Percentiles rank a stretch among this genome's conserved stretches.
Evolutionary conservation across 83 land plant species (phyloP).

Genomic region (Picea abies): DNA sequence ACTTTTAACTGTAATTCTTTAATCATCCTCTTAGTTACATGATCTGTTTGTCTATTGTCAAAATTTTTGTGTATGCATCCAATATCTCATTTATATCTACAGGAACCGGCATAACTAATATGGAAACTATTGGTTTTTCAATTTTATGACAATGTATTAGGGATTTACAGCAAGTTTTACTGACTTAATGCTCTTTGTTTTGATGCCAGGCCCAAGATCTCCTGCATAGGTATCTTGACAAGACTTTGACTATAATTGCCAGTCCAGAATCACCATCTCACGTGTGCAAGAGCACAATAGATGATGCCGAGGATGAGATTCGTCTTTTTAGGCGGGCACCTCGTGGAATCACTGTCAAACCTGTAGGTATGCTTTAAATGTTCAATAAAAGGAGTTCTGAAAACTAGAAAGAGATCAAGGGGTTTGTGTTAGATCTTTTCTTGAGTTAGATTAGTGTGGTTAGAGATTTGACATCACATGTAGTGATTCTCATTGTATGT

Average conservation of each 20-base stretch:
- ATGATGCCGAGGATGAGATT: conserved; percentile 37
- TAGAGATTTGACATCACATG: conserved; percentile 1
- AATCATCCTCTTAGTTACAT: neutral
- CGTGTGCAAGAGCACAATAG: neutral
- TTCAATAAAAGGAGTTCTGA: neutral
- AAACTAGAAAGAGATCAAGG: neutral
- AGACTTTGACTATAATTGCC: conserved; percentile 35
- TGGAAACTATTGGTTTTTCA: neutral
- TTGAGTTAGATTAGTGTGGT: neutral
- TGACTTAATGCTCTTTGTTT: neutral
- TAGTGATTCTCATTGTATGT: conserved; percentile 24
- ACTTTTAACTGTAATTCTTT: no score
- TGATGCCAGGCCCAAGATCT: conserved; percentile 53
- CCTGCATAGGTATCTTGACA: conserved; percentile 48
- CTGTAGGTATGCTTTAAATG: conserved; percentile 30
- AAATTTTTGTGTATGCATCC: neutral
- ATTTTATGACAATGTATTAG: neutral
- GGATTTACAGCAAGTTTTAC: neutral
- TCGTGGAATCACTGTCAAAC: conserved; percentile 51
- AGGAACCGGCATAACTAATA: neutral
- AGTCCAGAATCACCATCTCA: conserved; percentile 5
- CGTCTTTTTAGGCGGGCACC: conserved; percentile 50
- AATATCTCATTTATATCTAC: neutral
- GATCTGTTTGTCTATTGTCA: neutral
- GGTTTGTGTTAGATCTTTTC: neutral